Evolutionary conservation across 768 basidiomycete genomes (phyloP).

Genomic region (Inosperma sp.): DNA sequence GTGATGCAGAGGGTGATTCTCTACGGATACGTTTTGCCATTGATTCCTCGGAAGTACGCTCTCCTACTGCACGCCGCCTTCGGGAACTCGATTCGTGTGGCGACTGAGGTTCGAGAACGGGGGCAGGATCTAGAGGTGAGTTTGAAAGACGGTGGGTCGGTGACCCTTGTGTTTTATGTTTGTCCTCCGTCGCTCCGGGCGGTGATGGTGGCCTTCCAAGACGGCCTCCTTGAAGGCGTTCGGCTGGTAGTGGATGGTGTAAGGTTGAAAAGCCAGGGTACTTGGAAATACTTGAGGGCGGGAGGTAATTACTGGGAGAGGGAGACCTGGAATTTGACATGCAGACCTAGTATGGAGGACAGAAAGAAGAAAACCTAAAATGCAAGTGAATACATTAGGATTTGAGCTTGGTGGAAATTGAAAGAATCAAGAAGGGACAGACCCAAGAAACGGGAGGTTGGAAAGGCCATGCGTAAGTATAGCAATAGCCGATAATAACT

Average conservation of each 20-base stretch:
- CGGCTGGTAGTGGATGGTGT: conserved; percentile 39
- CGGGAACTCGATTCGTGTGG: conserved; percentile 20
- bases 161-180: not conserved
- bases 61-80: conserved; percentile 25
- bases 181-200: conserved; percentile 9
- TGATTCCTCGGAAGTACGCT: conserved; percentile 30
- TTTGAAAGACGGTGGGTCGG: conserved; percentile 25
- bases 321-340: conserved; percentile 49
- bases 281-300: conserved; percentile 33
- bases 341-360: conserved; percentile 33
- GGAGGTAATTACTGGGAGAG: conserved; percentile 41
- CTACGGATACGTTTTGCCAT: conserved; percentile 44
- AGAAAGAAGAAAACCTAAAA: conserved; percentile 34
- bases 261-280: conserved; percentile 32
- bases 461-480: conserved; percentile 27
- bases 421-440: conserved; percentile 17
- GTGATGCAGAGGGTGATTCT: conserved; percentile 28
- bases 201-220: conserved; percentile 1
- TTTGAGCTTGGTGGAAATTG: conserved; percentile 18
- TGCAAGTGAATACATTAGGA: conserved; percentile 42
- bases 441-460: conserved; percentile 20
- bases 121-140: conserved; percentile 27
- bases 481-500: conserved; percentile 32
- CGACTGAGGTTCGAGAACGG: conserved; percentile 18
- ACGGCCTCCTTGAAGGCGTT: conserved; percentile 17